Evolutionary conservation across 345 rosid genomes (phyloP), one percentile per base, ranked within the genome.

Genomic region (Dipteronia sinensis): DNA sequence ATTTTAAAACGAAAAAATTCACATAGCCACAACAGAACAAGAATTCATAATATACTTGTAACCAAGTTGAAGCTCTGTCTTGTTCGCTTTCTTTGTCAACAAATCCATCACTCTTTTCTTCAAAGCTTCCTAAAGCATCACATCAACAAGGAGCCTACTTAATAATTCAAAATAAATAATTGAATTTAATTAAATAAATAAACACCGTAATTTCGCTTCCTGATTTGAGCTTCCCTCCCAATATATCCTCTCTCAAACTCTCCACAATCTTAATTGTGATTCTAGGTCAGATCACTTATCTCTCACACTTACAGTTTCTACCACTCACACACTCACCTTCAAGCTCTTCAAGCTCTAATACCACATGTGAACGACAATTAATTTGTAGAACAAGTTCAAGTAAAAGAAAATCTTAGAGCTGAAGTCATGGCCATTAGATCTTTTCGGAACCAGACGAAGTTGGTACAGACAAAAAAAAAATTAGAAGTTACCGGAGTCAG

Each of bases 201-300:
- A 58, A 87, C 99, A 87, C 99, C 98, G 93, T 96, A 25, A 96
- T 96, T 76, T 96, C 98, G 46, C 83, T 86, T 85, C 98, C 98
- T 29, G 97, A 93, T 76, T 92, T 96, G 51, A 96, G 95, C 80
- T 88, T 93, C 79, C 97, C 98, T 1, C 90, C 82, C 76, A 91
- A 69, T 15, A 96, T 94, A 83, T 96, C 97, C 62, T 90, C 92
- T 68, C 97, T 80, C 82, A 91, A 77, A 79, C 88, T 89, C 85
- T 94, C 98, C 83, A 96, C 99, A 59, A 96, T 96, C 86, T 89
- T 91, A 76, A 92, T 69, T 0, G 98, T 91, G 74, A 96, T 96
- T 79, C 77, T 91, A 10, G 99, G 99, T 77, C 98, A n/a, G n/a
- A n/a, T n/a, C n/a, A n/a, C n/a, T n/a, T n/a, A n/a, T n/a, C n/a